phyloP scores from a whole-genome alignment of 2,329 filamentous ascomycete species.

The Penicillium sp. region DNA sequence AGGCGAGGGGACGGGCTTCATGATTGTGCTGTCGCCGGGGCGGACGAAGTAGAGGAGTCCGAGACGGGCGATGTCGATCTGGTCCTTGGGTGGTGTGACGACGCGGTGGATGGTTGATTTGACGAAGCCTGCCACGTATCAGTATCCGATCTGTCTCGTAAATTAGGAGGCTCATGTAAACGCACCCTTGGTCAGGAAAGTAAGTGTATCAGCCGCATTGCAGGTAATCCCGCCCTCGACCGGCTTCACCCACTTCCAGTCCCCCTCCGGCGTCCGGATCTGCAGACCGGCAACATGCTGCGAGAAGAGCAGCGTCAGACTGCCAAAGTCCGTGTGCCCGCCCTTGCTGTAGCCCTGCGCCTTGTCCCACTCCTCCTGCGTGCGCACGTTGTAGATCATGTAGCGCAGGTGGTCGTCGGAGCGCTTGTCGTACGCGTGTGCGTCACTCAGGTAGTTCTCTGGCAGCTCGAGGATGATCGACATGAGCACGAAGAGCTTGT shows the following conservation, averaged over 20 bases:
- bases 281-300: constrained; percentile 63
- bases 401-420: constrained; percentile 66
- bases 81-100: constrained; percentile 50
- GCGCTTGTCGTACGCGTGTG: constrained; percentile 62
- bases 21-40: constrained; percentile 35
- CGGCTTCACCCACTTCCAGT: constrained; percentile 59
- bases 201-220: constrained; percentile 56
- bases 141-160: background rate
- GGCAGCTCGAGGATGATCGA: constrained; percentile 65
- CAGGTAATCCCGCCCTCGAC: constrained; percentile 56
- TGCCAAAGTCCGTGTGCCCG: constrained; percentile 64
- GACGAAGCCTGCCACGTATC: constrained; percentile 35
- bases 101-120: constrained; percentile 54
- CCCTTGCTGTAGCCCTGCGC: constrained; percentile 50
- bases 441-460: constrained; percentile 59
- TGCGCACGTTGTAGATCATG: constrained; percentile 62
- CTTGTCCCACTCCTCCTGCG: constrained; percentile 52
- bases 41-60: constrained; percentile 52
- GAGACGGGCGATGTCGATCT: constrained; percentile 43
- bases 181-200: constrained; percentile 54
- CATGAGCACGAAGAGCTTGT: constrained; percentile 61
- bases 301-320: constrained; percentile 61
- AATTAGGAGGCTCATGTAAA: background rate
- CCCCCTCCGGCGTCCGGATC: constrained; percentile 51
- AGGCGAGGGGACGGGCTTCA: constrained; percentile 35